Evolutionary conservation across 129 eudicot species (phyloP).

Genomic region (Lactuca sativa): DNA sequence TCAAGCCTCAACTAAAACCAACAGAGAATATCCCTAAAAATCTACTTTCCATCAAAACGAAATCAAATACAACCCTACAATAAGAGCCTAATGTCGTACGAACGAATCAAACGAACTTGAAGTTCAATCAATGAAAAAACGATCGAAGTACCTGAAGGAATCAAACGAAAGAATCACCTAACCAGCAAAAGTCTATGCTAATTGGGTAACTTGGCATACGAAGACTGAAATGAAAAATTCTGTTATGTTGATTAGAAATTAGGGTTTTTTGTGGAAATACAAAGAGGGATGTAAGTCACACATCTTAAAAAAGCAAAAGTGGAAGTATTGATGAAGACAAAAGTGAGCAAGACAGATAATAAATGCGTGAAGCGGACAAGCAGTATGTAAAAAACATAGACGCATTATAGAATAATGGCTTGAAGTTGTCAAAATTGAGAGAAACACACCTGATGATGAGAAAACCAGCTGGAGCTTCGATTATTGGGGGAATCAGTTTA

Average conservation of each 20-base stretch:
- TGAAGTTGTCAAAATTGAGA: conserved; percentile 8
- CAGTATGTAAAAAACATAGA: not conserved
- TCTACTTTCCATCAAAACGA: not conserved
- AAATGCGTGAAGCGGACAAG: conserved; percentile 26
- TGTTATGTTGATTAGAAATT: conserved; percentile 11
- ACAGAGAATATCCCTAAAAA: conserved; percentile 14
- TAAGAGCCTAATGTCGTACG: not conserved
- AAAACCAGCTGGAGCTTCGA: conserved; percentile 17
- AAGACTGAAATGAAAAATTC: not conserved
- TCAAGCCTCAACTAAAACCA: conserved; percentile 2
- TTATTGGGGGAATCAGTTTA: not conserved
- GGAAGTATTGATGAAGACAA: conserved; percentile 41
- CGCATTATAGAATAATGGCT: conserved; percentile 7
- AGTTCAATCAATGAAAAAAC: not conserved
- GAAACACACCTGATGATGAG: conserved; percentile 26
- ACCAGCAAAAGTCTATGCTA: not conserved
- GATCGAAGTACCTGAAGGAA: conserved; percentile 22
- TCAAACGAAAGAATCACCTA: conserved; percentile 3
- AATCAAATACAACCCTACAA: conserved; percentile 1
- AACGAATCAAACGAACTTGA: conserved; percentile 2
- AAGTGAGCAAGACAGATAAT: conserved; percentile 40
- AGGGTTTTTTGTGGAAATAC: conserved; percentile 25
- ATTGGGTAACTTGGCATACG: not conserved
- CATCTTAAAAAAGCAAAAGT: conserved; percentile 26
- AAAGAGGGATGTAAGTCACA: conserved; percentile 14